phyloP scores from a whole-genome alignment of 2,329 filamentous ascomycete genomes.

The Lasiodiplodia hormozganensis region DNA sequence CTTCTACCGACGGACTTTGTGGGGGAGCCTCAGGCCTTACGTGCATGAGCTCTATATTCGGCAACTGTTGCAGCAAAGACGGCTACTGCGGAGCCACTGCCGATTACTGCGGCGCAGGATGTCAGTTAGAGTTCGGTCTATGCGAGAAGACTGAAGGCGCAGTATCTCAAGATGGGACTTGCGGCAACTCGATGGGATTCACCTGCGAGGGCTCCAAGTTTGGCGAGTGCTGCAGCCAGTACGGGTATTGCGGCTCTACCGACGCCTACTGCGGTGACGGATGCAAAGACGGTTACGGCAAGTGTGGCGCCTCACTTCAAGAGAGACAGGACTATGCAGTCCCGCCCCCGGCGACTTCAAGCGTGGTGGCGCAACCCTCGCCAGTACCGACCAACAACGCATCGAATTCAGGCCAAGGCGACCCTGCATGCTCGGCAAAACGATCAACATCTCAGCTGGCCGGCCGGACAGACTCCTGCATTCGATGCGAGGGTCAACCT shows the following conservation, averaged over 20 bases:
- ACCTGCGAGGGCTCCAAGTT: constrained; percentile 35
- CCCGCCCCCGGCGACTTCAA: neutral
- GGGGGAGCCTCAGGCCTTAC: constrained; percentile 33
- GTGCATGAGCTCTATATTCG: constrained; percentile 35
- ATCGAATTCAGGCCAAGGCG: neutral
- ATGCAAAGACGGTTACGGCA: constrained; percentile 26
- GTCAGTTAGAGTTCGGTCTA: constrained; percentile 35
- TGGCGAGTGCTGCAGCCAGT: constrained; percentile 37
- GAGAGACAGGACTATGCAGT: constrained; percentile 8
- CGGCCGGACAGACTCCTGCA: constrained; percentile 28
- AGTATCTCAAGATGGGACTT: constrained; percentile 29
- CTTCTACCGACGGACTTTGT: constrained; percentile 35
- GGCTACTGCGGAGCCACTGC: constrained; percentile 34
- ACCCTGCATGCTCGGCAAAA: neutral
- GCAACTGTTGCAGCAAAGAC: constrained; percentile 34
- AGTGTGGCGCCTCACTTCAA: constrained; percentile 15
- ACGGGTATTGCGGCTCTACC: constrained; percentile 29
- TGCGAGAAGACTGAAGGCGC: constrained; percentile 31
- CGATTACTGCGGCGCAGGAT: constrained; percentile 36
- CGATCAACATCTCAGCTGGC: neutral
- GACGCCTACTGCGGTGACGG: constrained; percentile 27
- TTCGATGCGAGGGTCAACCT: constrained; percentile 42
- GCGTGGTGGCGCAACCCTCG: constrained; percentile 3
- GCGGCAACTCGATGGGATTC: constrained; percentile 35
- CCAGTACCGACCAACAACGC: neutral